Evolutionary conservation across 306 rosid species (phyloP), one percentile per base, ranked within the genome.

Genomic region (Acacia acuminata): DNA sequence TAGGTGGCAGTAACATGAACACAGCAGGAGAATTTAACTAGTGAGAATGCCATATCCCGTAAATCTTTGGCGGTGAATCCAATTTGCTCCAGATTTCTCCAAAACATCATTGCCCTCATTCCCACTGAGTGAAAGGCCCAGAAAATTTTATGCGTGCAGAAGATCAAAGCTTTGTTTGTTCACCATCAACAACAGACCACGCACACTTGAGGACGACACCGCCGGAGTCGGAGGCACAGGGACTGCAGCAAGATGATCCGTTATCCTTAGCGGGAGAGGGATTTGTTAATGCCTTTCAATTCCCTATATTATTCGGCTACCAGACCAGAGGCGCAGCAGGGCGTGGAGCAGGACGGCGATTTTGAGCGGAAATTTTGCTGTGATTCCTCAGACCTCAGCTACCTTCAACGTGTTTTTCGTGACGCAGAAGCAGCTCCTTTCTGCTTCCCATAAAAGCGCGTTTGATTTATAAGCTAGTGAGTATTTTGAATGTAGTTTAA

Each of bases 1-100:
- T 92, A 86, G 2, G 82, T 67, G 30, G 73, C 47, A 71, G 83
- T 71, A 80, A 92, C 82, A 19, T 91, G 94, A 69, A 89, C 58
- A 85, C 77, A 87, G 32, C 95, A 88, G 11, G 84, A 8, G 68
- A 82, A 17, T 81, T 91, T 92, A 2, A 76, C 48, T 13, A 75
- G 6, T 0, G 5, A 10, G 7, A 80, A 72, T 27, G 85, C 30
- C 24, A 69, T 65, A 40, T 80, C 75, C 82, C 80, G 76, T 77
- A 56, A 86, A 84, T 86, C 91, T 82, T 75, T 82, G 71, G 85
- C 60, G 40, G 83, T 8, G 27, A 78, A 7, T 27, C 40, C 30
- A 40, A 79, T n/a, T 58, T 58, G 27, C 14, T 58, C 13, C 5
- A 58, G 6, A 58, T 58, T 11, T 22, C 13, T 58, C 65, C 65